phyloP scores from a whole-genome alignment of 768 basidiomycete species.

The Pisolithus sp. region DNA sequence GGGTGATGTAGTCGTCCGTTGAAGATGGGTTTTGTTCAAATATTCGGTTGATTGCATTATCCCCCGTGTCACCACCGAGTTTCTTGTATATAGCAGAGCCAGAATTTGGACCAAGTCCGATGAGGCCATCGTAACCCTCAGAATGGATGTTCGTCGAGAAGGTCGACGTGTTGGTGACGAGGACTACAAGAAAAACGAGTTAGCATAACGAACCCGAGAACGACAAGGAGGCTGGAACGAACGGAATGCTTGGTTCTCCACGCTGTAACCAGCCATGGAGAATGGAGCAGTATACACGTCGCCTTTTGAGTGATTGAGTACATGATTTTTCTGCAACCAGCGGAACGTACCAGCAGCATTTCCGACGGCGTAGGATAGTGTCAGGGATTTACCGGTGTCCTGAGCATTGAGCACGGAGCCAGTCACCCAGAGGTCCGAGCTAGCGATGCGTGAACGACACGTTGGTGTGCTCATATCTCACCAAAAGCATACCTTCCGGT shows the following conservation, averaged over 20 bases:
- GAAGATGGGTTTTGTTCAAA: slow-evolving; percentile 53
- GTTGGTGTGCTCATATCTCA: background rate
- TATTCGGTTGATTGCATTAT: slow-evolving; percentile 58
- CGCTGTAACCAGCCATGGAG: slow-evolving; percentile 48
- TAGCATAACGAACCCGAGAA: background rate
- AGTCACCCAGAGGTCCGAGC: slow-evolving; percentile 73
- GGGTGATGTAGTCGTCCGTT: slow-evolving; percentile 55
- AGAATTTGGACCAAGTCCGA: slow-evolving; percentile 74
- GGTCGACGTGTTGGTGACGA: slow-evolving; percentile 54
- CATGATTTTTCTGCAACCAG: background rate
- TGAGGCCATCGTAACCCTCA: slow-evolving; percentile 63
- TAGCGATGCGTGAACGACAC: slow-evolving; percentile 20
- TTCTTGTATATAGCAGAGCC: slow-evolving; percentile 60
- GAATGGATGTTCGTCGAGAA: slow-evolving; percentile 56
- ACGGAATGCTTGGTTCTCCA: slow-evolving; percentile 66
- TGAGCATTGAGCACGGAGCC: slow-evolving; percentile 42
- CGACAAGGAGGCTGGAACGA: slow-evolving; percentile 16
- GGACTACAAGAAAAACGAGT: slow-evolving; percentile 35
- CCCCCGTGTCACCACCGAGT: slow-evolving; percentile 41
- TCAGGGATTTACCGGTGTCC: slow-evolving; percentile 50
- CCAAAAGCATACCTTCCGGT: slow-evolving; percentile 57
- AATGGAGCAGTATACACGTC: slow-evolving; percentile 48
- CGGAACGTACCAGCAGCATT: slow-evolving; percentile 44
- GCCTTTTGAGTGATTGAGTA: slow-evolving; percentile 32
- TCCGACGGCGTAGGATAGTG: slow-evolving; percentile 66